These are phyloP conservation scores for Acacia crassicarpa DNA, from an alignment of 306 rosid genomes.

Conservation along the genomic window DNA sequence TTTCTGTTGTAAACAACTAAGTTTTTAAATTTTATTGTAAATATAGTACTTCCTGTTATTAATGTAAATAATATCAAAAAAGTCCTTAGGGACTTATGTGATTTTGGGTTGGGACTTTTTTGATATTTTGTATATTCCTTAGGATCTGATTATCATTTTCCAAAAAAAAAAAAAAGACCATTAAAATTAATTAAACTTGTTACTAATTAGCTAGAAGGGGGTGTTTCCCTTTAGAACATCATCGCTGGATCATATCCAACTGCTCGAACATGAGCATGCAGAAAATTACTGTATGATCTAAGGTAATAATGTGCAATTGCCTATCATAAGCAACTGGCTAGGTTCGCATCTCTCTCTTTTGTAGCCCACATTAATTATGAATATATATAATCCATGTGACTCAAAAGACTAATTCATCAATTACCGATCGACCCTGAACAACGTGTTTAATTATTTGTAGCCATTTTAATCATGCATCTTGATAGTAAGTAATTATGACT, in stretches of 20 bases:
- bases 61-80: no score
- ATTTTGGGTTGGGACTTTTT: no score
- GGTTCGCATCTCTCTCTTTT: not conserved
- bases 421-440: not conserved
- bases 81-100: no score
- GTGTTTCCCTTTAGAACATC: not conserved
- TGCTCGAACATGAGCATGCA: not conserved
- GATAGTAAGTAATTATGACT: not conserved
- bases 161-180: no score
- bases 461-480: not conserved
- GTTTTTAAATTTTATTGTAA: no score
- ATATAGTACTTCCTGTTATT: no score
- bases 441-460: not conserved
- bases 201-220: not conserved
- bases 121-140: no score
- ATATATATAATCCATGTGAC: not conserved
- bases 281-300: not conserved
- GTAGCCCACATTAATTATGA: not conserved
- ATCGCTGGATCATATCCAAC: not conserved
- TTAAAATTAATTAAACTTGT: not conserved
- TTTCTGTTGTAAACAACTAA: no score
- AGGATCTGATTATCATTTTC: no score
- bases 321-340: not conserved
- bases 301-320: not conserved
- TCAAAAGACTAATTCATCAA: not conserved